Conservation (phyloP, 106 monocot genomes). For the Platanthera guangdongensis region DNA sequence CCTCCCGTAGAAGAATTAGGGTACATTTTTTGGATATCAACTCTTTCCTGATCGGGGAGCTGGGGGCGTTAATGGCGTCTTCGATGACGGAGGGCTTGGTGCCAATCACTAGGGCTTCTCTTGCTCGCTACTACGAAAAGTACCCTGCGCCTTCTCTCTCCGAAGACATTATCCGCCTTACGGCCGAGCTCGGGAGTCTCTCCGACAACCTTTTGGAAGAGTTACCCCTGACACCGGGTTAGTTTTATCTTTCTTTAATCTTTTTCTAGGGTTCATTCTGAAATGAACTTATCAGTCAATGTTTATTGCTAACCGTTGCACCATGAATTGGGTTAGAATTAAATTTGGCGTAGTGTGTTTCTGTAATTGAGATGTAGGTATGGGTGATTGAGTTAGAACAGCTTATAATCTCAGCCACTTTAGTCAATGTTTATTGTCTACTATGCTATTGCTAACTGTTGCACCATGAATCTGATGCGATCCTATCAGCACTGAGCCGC, state of each 20-base stretch:
- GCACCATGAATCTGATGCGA: background rate
- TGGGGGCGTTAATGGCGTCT: conserved; percentile 31
- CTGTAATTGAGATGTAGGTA: background rate
- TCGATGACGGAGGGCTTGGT: conserved; percentile 62
- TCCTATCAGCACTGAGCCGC: too few species aligned
- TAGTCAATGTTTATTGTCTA: background rate
- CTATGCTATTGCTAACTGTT: background rate
- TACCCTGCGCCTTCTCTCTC: conserved; percentile 50
- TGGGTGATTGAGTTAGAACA: background rate
- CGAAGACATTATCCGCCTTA: conserved; percentile 46
- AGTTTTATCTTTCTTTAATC: background rate
- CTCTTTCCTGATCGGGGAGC: background rate
- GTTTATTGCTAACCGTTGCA: too few species aligned
- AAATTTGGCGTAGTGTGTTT: background rate
- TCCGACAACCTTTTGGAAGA: conserved; percentile 33
- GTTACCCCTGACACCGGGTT: conserved; percentile 39
- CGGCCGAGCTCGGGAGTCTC: conserved; percentile 36
- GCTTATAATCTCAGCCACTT: background rate
- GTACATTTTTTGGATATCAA: background rate
- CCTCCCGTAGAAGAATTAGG: background rate
- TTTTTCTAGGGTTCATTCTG: background rate
- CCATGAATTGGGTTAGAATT: too few species aligned
- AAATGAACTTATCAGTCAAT: background rate
- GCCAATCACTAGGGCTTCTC: conserved; percentile 76
- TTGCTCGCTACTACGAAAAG: conserved; percentile 82